phyloP scores from a whole-genome alignment of 106 monocot species.

The Dendrobium chrysotoxum region DNA sequence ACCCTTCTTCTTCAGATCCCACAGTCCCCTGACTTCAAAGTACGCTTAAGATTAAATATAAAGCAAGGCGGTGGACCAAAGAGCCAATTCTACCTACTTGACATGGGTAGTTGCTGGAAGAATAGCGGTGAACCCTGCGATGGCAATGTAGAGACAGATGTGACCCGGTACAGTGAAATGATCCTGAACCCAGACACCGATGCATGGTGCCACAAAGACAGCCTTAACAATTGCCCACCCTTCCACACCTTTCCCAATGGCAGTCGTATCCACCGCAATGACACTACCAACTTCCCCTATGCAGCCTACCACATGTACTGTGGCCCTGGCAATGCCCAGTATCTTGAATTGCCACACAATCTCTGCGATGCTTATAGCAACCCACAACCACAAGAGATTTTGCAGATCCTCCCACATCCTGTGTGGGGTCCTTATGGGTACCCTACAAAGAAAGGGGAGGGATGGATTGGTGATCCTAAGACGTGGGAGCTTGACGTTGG shows the following conservation, averaged over 20 bases:
- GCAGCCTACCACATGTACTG: conserved; percentile 72
- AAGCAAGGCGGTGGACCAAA: conserved; percentile 50
- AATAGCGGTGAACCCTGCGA: conserved; percentile 71
- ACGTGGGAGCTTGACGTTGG: conserved; percentile 80
- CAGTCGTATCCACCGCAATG: conserved; percentile 38
- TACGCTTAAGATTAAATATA: conserved; percentile 46
- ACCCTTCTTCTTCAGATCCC: conserved; percentile 35
- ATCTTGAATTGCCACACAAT: conserved; percentile 53
- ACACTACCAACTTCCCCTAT: conserved; percentile 47
- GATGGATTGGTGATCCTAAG: conserved; percentile 70
- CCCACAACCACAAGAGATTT: conserved; percentile 74
- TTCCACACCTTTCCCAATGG: conserved; percentile 67
- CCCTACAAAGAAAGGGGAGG: conserved; percentile 59
- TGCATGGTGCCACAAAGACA: conserved; percentile 40
- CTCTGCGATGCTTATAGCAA: conserved; percentile 82
- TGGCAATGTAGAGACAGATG: conserved; percentile 66
- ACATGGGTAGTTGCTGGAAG: conserved; percentile 97
- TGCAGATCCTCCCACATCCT: conserved; percentile 78
- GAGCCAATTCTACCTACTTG: conserved; percentile 88
- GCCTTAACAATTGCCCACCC: conserved; percentile 47
- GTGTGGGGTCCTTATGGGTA: conserved; percentile 75
- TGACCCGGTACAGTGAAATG: conserved; percentile 90
- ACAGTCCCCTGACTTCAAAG: conserved; percentile 75
- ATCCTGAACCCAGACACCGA: conserved; percentile 58
- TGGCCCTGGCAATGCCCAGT: conserved; percentile 55